Base-by-base conservation (phyloP, 768 basidiomycete species). In the Agaricus bisporus region DNA sequence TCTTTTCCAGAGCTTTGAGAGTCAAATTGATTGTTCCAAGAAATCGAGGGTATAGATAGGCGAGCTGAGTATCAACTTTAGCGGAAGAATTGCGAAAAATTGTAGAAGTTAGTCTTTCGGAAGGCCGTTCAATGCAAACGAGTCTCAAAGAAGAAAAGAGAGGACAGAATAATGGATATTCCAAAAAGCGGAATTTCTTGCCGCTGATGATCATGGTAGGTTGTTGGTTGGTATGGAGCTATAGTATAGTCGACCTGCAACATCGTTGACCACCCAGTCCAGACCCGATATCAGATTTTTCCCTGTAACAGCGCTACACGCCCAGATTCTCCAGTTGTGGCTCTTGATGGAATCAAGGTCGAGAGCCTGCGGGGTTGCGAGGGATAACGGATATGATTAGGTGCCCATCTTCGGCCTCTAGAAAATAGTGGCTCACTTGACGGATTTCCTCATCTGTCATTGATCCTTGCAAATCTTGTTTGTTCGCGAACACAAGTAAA, bases 401-500 rank as follows among this genome's bases (percentile, higher is more conserved):
- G 44, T 22, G 22, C 47, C 43, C 20, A 22, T 49, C 32, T 54
- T 53, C 51, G 36, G 28, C 4, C 28, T 52, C n/a, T 26, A 18
- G 61, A 56, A 48, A 41, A 53, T 25, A 59, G 57, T 51, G 42
- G 74, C 87, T 67, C 67, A 91, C 95, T 64, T 90, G 78, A 56
- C 83, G 77, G 59, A 98, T 97, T 71, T 97, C 92, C 29, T 70
- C 66, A 57, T 85, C 80, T 29, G 81, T 79, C 84, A 98, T 82
- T 0, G 93, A 88, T 46, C 92, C 91, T 54, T 80, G 79, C 54
- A 98, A 81, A 71, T 99, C 97, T 66, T 97, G 95, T 70, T 99
- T 99, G 71, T 99, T 99, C 26, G 97, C 97, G 65, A 98, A 91
- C 50, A 98, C 85, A 36, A 98, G 81, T 48, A 98, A 78, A 11